Conservation (phyloP, 2,329 filamentous ascomycete species). For the Neonectria neomacrospora region DNA sequence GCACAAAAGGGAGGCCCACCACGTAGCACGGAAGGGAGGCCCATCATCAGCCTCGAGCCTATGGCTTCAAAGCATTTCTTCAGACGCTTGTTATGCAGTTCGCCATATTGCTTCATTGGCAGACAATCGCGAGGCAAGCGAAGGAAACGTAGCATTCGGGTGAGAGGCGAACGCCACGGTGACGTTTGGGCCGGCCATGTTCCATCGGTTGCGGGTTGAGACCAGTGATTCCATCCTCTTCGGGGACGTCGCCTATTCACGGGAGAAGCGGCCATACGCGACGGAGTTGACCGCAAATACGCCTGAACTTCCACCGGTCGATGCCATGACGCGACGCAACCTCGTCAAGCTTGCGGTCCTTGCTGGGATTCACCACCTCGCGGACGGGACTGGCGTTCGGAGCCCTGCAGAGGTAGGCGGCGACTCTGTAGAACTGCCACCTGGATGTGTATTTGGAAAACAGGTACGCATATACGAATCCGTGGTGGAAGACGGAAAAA, state of each 20-base stretch:
- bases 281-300: conserved; percentile 44
- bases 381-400: conserved; percentile 43
- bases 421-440: conserved; percentile 54
- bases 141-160: background rate
- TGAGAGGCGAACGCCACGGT: background rate
- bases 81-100: background rate
- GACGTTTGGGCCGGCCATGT: background rate
- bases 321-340: conserved; percentile 54
- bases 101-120: background rate
- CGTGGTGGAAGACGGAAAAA: conserved; percentile 30
- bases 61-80: background rate
- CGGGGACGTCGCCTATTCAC: conserved; percentile 22
- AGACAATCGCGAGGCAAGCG: background rate
- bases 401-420: conserved; percentile 47
- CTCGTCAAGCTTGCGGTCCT: conserved; percentile 48
- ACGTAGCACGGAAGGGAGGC: background rate
- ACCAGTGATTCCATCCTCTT: background rate
- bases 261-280: conserved; percentile 51
- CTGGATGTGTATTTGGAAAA: conserved; percentile 56
- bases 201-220: background rate
- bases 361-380: conserved; percentile 58
- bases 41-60: background rate
- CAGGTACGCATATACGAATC: conserved; percentile 53
- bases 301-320: conserved; percentile 46
- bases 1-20: background rate